Evolutionary conservation across 2,329 filamentous ascomycete species (phyloP).

Genomic region (Epichloe bromicola): DNA sequence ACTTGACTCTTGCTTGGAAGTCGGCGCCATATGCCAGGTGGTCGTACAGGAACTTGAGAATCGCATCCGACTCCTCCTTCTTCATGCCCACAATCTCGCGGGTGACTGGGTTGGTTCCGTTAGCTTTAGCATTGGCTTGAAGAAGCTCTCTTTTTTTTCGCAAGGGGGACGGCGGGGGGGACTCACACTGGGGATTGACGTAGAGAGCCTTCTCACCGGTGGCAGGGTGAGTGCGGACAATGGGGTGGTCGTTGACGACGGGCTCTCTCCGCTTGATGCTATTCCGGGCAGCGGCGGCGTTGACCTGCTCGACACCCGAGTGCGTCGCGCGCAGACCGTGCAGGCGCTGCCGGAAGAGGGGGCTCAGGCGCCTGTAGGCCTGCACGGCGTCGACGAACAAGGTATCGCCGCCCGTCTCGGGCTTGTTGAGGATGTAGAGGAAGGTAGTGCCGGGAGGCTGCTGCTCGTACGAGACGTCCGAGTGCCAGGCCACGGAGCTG

Average conservation of each 20-base stretch:
- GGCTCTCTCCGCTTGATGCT: constrained; percentile 65
- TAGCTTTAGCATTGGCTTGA: not conserved
- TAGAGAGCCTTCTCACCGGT: constrained; percentile 78
- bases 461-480: constrained; percentile 74
- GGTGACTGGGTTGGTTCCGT: constrained; percentile 42
- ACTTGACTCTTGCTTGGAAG: constrained; percentile 59
- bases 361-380: constrained; percentile 70
- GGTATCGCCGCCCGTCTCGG: constrained; percentile 70
- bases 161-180: too few species aligned
- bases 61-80: constrained; percentile 69
- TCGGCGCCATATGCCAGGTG: constrained; percentile 45
- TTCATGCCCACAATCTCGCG: constrained; percentile 71
- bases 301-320: constrained; percentile 70
- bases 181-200: constrained; percentile 70
- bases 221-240: constrained; percentile 68
- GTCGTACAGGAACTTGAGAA: constrained; percentile 58
- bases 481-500: constrained; percentile 79
- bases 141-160: not conserved
- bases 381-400: constrained; percentile 68
- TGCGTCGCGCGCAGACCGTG: constrained; percentile 73
- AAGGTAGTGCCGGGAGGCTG: constrained; percentile 88
- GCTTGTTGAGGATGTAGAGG: constrained; percentile 74
- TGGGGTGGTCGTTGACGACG: constrained; percentile 59
- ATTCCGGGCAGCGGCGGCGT: constrained; percentile 50
- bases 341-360: constrained; percentile 64